These are phyloP conservation scores for Annulohypoxylon nitens DNA, from an alignment of 495 filamentous ascomycete species.

Conservation along the genomic window DNA sequence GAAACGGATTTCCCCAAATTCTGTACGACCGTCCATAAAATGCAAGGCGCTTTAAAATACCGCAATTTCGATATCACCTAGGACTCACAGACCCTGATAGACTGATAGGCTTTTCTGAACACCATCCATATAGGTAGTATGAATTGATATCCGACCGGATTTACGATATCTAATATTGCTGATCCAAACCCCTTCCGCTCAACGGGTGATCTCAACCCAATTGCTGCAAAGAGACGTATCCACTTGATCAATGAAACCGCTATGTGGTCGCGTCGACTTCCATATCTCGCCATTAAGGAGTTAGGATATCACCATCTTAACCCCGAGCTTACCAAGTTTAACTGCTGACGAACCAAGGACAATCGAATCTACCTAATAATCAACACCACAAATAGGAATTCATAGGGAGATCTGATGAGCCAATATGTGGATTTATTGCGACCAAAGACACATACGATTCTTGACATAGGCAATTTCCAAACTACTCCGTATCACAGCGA, in stretches of 20 bases:
- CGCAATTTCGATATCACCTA: background rate
- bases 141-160: background rate
- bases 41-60: background rate
- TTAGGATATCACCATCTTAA: conserved; percentile 14
- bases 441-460: conserved; percentile 11
- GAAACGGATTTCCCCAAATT: background rate
- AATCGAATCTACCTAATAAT: background rate
- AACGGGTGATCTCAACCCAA: background rate
- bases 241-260: background rate
- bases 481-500: conserved; percentile 13
- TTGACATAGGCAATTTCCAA: background rate
- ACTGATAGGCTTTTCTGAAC: background rate
- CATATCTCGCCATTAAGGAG: background rate
- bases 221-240: background rate
- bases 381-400: background rate
- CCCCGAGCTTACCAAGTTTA: conserved; percentile 10
- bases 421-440: background rate
- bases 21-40: background rate
- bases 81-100: background rate
- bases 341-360: background rate
- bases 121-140: background rate
- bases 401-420: background rate
- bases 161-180: background rate
- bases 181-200: background rate
- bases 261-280: background rate